Base-by-base conservation (phyloP, 2,329 filamentous ascomycete species). In the Fusarium subtropicale region DNA sequence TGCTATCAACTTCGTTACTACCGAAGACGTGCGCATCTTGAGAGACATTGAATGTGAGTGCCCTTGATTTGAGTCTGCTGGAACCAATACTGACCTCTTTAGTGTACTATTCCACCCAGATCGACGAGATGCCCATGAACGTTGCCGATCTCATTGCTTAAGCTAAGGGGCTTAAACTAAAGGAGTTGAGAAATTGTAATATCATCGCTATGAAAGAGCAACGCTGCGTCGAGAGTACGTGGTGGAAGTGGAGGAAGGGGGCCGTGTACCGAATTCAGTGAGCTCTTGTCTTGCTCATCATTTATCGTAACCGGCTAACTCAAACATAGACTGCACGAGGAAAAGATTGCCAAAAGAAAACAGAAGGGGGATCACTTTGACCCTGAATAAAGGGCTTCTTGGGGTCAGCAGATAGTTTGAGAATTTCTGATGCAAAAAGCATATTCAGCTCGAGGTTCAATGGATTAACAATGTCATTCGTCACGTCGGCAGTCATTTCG, bases 81-180 rank as follows among this genome's bases (percentile, higher is more conserved):
- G 54, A 39, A 56, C 44, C 46, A 48, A 52, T 60, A 60, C 82
- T 85, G 69, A 85, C 67, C 2, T 20, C 51, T 57, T 41, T 69
- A 93, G 91, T 97, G 76, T 97, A 97, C 83, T 97, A 97, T 82
- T 97, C 93, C 18, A 97, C 94, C 47, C 94, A 97, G 83, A 97
- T 97, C 74, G 94, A 97, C 75, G 94, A 97, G 85, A 97, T 97
- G 94, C 94, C 94, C 20, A 97, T 97, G 94, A 97, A 97, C 77
- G 93, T 93, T 78, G 88, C 87, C 75, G 86, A 87, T 72, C 83
- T 89, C 30, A 86, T 86, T 62, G 79, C 85, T 36, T 88, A 82
- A 79, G 47, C 22, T 16, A 18, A 22, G 24, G 28, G 28, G 11
- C 28, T 30, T 30, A 30, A 12, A 30, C 28, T 12, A 11, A 30